Percentiles rank a stretch among this genome's conserved stretches.
These are phyloP conservation scores for Penicillium diatomitis DNA, from an alignment of 495 filamentous ascomycete species.

Conservation along the genomic window DNA sequence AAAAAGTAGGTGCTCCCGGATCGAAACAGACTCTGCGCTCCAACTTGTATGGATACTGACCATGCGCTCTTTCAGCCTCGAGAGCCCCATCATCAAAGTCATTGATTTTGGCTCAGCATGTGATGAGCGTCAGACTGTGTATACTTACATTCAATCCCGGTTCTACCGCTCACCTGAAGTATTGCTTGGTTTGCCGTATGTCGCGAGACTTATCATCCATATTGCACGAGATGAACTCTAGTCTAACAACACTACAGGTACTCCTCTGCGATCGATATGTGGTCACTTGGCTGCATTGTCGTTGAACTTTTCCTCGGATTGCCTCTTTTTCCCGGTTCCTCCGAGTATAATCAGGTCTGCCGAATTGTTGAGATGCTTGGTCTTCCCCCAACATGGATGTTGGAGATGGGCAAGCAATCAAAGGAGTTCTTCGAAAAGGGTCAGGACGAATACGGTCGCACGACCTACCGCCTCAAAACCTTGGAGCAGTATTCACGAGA, in stretches of 20 bases:
- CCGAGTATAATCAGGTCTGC: conserved; percentile 97
- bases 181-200: conserved; percentile 76
- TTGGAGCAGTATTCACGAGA: conserved; percentile 97
- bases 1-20: conserved; percentile 68
- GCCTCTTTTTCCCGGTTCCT: conserved; percentile 93
- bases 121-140: conserved; percentile 96
- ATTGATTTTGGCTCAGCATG: conserved; percentile 99
- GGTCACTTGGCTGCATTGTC: conserved; percentile 98
- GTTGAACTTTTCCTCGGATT: conserved; percentile 95
- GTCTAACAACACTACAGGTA: conserved; percentile 43
- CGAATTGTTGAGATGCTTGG: conserved; percentile 98
- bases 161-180: conserved; percentile 99
- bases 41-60: neutral
- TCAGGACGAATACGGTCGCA: conserved; percentile 83
- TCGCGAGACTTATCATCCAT: neutral
- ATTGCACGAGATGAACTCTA: neutral
- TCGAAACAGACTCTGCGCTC: neutral
- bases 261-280: conserved; percentile 99
- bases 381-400: conserved; percentile 95
- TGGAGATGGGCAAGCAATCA: conserved; percentile 97
- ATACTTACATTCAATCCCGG: conserved; percentile 98
- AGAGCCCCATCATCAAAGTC: conserved; percentile 99
- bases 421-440: conserved; percentile 96
- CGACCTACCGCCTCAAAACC: conserved; percentile 84
- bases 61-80: conserved; percentile 48